These are phyloP conservation scores for Fusarium setosum DNA, from an alignment of 2,329 filamentous ascomycete species.

Conservation along the genomic window DNA sequence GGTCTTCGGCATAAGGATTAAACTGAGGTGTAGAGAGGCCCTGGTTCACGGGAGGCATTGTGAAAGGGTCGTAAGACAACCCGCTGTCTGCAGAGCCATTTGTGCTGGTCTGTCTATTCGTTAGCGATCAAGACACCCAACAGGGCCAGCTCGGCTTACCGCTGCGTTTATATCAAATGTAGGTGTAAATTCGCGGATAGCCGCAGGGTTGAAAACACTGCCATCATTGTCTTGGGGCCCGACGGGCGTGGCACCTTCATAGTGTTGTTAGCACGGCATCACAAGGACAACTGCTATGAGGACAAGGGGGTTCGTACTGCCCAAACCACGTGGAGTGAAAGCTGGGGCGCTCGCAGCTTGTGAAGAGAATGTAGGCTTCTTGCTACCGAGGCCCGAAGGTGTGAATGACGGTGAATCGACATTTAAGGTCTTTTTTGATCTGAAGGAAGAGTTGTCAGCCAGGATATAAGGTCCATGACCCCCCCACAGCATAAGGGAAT, in stretches of 20 bases:
- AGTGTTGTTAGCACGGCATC: conserved; percentile 16
- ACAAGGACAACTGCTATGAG: neutral
- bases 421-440: conserved; percentile 82
- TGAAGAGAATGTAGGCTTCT: conserved; percentile 84
- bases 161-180: conserved; percentile 63
- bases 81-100: conserved; percentile 61
- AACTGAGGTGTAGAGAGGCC: conserved; percentile 63
- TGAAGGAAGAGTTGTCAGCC: conserved; percentile 40
- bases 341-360: conserved; percentile 90
- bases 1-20: conserved; percentile 85
- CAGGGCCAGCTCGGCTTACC: conserved; percentile 49
- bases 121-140: conserved; percentile 1
- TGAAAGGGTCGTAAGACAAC: conserved; percentile 70
- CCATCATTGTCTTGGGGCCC: conserved; percentile 56
- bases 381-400: conserved; percentile 68
- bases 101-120: conserved; percentile 47
- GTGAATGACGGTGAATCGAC: conserved; percentile 98
- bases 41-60: conserved; percentile 66
- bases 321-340: conserved; percentile 78
- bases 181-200: conserved; percentile 71
- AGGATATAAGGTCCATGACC: neutral
- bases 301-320: conserved; percentile 46
- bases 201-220: conserved; percentile 65
- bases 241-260: conserved; percentile 50
- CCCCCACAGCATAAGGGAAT: neutral